Base-by-base conservation (phyloP, 306 rosid genomes). In the Oemleria cerasiformis region DNA sequence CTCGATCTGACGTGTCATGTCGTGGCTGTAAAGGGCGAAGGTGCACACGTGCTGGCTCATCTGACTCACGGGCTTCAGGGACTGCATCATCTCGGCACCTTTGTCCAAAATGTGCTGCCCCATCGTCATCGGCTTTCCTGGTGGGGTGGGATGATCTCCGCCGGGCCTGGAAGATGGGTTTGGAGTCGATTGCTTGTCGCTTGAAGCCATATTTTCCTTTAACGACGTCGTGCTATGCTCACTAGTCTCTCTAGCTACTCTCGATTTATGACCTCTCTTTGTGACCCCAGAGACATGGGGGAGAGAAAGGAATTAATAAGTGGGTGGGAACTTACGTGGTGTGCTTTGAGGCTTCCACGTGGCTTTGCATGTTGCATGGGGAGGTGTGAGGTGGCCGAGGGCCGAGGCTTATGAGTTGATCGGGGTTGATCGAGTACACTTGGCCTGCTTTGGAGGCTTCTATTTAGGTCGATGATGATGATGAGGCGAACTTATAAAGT, bases 11-110 rank as follows among this genome's bases (percentile, higher is more conserved):
- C 96, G 92, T 9, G 75, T 63, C 81, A 87, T 83, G 75, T 90
- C 96, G 50, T 90, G 93, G 73, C 88, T 74, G 73, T 83, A 90
- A 20, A 88, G 75, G 11, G 92, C 93, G 80, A 92, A 92, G 74
- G 88, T 53, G 71, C 96, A 88, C 9, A 47, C 88, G 69, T 90
- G 92, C 15, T 82, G 85, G 75, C 75, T 84, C 50, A 90, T 83
- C 66, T 87, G 85, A 67, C 84, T 84, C 20, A 88, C 78, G 5
- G 98, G 98, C 41, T 83, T 82, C 54, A 88, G 78, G 2, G 97
- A 81, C 77, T 92, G 96, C 43, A 85, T 6, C 73, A 87, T 77
- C 70, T 78, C 63, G 1, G 90, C 88, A 2, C 97, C 77, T 66
- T 83, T 84, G 86, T 88, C 92, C 7, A 90, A 16, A 63, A 81